Conservation (phyloP, 106 monocot species). For the Hemerocallis citrina region DNA sequence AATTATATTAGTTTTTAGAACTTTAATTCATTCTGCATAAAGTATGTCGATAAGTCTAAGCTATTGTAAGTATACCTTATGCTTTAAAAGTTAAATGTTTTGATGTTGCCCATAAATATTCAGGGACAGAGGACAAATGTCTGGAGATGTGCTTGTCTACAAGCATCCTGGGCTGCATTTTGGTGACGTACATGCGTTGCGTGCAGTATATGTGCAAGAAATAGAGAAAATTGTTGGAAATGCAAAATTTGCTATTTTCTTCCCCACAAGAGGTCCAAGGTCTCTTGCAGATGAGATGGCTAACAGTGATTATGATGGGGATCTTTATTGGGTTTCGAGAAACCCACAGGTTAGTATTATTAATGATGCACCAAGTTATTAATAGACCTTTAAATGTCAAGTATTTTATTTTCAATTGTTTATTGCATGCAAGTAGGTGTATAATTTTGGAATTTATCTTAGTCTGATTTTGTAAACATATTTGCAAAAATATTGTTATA, state of each 20-base stretch:
- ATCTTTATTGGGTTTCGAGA: conserved; percentile 73
- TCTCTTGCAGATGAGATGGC: conserved; percentile 82
- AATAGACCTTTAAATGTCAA: no score
- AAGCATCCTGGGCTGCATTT: conserved; percentile 71
- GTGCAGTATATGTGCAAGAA: conserved; percentile 44
- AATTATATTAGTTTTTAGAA: not conserved
- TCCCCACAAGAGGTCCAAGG: conserved; percentile 46
- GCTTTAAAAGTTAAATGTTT: not conserved
- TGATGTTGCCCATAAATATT: not conserved
- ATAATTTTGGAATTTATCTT: no score
- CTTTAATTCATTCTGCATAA: not conserved
- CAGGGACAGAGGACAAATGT: conserved; percentile 71
- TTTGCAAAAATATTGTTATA: no score
- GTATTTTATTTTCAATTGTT: no score
- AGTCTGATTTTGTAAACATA: no score
- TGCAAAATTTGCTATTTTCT: conserved; percentile 70
- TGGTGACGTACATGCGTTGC: conserved; percentile 64
- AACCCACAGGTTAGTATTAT: conserved; percentile 45
- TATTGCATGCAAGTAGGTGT: no score
- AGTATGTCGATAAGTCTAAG: not conserved
- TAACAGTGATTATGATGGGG: conserved; percentile 76
- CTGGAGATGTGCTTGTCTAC: conserved; percentile 71
- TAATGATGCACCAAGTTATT: no score
- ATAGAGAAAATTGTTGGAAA: conserved; percentile 52
- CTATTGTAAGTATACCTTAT: not conserved